Base-by-base conservation (phyloP, 1,284 basidiomycete species). In the Wolfiporia cocos region DNA sequence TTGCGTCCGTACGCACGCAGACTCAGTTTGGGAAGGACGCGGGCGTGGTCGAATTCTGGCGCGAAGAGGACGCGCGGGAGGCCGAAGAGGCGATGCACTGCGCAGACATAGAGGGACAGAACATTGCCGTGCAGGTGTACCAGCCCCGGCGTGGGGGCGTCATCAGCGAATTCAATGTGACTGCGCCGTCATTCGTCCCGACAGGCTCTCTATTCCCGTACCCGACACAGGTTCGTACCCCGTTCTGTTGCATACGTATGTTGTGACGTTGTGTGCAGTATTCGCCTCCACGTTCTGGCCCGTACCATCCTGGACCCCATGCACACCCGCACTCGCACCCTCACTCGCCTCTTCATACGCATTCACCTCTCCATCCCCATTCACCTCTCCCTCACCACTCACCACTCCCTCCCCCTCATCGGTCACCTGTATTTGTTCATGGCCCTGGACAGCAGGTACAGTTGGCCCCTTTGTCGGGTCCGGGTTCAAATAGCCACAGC, bases 381-480 rank as follows among this genome's bases (percentile, higher is more conserved):
- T n/a, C n/a, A n/a, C n/a, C n/a, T n/a, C n/a, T n/a, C n/a, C n/a
- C n/a, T n/a, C n/a, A n/a, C n/a, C n/a, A n/a, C n/a, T n/a, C n/a
- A n/a, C n/a, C n/a, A n/a, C n/a, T n/a, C n/a, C n/a, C n/a, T n/a
- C n/a, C 48, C 43, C 47, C 49, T 43, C 47, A 62, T 39, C 62
- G 60, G 34, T 53, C 58, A 15, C 47, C 69, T 20, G 47, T 66
- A 12, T 89, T 92, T 52, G 71, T 88, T 22, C 90, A 92, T 64
- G 88, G 89, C 5, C 90, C 90, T 9, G 89, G 91, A 10, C 91
- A 92, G 61, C 88, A 92, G 61, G 88, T 92, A 18, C 86, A 92
- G 56, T 73, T 84, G 12, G 87, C 90, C 2, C 88, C 88, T 9
- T 42, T 74, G 31, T 56, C 54, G 20, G 87, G 86, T 2, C 86